Conservation (phyloP, 805 yeast genomes). For the Barnettozyma sp. region DNA sequence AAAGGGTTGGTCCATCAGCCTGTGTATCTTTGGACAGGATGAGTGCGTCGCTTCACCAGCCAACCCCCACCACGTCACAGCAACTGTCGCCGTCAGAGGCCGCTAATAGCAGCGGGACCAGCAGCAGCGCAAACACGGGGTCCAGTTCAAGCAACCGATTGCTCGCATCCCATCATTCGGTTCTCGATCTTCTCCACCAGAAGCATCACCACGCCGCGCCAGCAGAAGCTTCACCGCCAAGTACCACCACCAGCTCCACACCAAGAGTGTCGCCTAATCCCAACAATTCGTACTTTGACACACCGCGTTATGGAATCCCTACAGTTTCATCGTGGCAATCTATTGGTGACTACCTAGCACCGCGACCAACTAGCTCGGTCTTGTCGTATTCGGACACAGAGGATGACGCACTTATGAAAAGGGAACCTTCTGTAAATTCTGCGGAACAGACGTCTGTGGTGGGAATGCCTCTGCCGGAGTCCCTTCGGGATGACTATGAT, state of each 20-base stretch:
- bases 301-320: constrained; percentile 4
- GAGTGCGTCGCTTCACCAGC: constrained; percentile 13
- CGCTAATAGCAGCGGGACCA: background rate
- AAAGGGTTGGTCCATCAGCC: no score
- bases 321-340: constrained; percentile 22
- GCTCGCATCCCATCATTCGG: constrained; percentile 21
- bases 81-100: constrained; percentile 6
- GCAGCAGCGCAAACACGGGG: no score
- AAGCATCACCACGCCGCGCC: no score
- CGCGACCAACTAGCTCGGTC: constrained; percentile 26
- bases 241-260: background rate
- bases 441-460: no score
- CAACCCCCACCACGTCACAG: constrained; percentile 11
- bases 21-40: no score
- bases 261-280: constrained; percentile 4
- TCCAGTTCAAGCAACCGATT: constrained; percentile 15
- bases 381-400: constrained; percentile 24
- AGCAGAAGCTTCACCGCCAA: no score
- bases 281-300: constrained; percentile 1
- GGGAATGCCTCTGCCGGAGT: no score
- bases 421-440: constrained; percentile 1
- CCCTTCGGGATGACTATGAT: no score
- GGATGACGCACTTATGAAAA: constrained; percentile 15
- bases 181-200: constrained; percentile 20
- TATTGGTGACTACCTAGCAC: constrained; percentile 12